Percentiles rank a stretch among this genome's conserved stretches.
Evolutionary conservation across 768 basidiomycete species (phyloP).

Genomic region (Calocera cornea): DNA sequence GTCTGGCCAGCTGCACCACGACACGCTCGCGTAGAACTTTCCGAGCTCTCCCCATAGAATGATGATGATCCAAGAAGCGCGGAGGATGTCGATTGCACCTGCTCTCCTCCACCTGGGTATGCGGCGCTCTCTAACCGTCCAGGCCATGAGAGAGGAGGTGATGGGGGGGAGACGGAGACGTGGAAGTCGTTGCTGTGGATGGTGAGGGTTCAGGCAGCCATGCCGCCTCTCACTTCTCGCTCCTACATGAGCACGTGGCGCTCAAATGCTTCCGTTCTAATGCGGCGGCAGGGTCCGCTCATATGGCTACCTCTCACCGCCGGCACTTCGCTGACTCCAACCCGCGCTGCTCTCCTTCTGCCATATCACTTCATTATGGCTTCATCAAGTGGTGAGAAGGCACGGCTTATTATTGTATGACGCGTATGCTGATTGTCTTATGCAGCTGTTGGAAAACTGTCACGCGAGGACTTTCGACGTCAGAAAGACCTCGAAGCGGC

Average conservation of each 20-base stretch:
- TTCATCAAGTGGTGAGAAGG: not conserved
- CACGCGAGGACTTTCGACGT: conserved; percentile 84
- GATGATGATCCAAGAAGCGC: conserved; percentile 45
- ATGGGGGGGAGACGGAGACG: not conserved
- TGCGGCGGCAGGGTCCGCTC: not conserved
- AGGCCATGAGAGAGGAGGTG: conserved; percentile 3
- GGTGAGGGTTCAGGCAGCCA: not conserved
- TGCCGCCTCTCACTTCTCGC: not conserved
- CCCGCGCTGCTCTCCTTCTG: not conserved
- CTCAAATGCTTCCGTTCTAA: not conserved
- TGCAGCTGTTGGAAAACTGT: conserved; percentile 59
- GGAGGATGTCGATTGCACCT: conserved; percentile 31
- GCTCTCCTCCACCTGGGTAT: conserved; percentile 2
- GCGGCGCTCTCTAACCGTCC: not conserved
- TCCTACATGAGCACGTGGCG: conserved; percentile 1
- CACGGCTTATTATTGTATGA: not conserved
- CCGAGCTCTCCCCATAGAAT: conserved; percentile 60
- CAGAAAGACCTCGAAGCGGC: conserved; percentile 97
- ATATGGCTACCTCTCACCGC: not conserved
- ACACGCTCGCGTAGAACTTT: conserved; percentile 37
- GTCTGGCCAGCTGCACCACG: conserved; percentile 51
- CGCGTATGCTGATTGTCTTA: not conserved
- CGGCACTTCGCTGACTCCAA: conserved; percentile 4
- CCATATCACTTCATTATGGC: not conserved
- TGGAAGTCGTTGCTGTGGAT: not conserved